Evolutionary conservation across 352 stramenopile species (phyloP).

Genomic region (Pythium brachiatum): DNA sequence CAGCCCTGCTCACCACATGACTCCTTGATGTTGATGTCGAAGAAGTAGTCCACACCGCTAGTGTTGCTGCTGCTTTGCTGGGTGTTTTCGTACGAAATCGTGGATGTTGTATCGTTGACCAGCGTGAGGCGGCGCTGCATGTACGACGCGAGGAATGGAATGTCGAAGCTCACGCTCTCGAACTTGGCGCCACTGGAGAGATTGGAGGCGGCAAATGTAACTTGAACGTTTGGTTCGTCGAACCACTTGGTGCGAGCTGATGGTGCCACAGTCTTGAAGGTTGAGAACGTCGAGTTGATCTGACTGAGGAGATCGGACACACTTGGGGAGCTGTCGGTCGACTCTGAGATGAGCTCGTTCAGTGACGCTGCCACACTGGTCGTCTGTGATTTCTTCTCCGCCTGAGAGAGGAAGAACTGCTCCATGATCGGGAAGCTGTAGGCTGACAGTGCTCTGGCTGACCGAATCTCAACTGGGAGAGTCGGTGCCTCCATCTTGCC

Average conservation of each 20-base stretch:
- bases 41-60: slow-evolving; percentile 10
- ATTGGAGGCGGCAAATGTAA: slow-evolving; percentile 6
- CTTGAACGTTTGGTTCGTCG: slow-evolving; percentile 9
- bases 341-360: not conserved
- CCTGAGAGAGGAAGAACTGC: slow-evolving; percentile 11
- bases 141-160: slow-evolving; percentile 23
- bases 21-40: slow-evolving; percentile 32
- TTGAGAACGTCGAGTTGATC: slow-evolving; percentile 15
- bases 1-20: slow-evolving; percentile 23
- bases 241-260: slow-evolving; percentile 17
- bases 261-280: not conserved
- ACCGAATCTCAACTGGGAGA: not conserved
- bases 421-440: slow-evolving; percentile 18
- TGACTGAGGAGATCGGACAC: not conserved
- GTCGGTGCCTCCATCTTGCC: not conserved
- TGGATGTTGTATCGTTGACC: slow-evolving; percentile 25
- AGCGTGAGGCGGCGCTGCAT: slow-evolving; percentile 27
- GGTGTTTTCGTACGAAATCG: slow-evolving; percentile 21
- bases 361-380: not conserved
- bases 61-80: not conserved
- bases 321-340: not conserved
- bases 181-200: slow-evolving; percentile 10
- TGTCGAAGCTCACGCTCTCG: slow-evolving; percentile 24
- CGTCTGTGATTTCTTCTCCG: not conserved
- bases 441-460: slow-evolving; percentile 8